A percentile compares a stretch with the other conserved stretches of the same genome.
Evolutionary conservation across 257 asterid genomes (phyloP).

Genomic region (Cordia subcordata): DNA sequence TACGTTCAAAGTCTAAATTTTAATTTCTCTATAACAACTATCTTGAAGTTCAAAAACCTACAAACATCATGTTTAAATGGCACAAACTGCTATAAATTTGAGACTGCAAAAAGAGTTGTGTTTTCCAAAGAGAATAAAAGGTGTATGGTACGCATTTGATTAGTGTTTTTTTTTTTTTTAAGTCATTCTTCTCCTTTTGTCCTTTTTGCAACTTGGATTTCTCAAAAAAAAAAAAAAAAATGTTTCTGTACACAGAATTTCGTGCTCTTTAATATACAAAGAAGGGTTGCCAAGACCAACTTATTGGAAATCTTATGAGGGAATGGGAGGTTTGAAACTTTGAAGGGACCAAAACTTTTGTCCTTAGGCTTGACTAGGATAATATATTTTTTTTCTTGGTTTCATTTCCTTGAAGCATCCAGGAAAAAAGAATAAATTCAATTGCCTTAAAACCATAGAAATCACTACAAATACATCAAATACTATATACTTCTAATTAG

Average conservation of each 20-base stretch:
- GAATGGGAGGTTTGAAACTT: constrained; percentile 22
- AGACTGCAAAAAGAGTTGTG: constrained; percentile 9
- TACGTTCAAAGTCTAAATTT: no score
- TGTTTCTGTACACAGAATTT: constrained; percentile 23
- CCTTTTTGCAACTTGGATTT: constrained; percentile 18
- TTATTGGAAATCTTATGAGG: constrained; percentile 13
- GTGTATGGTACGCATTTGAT: constrained; percentile 43
- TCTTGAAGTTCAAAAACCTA: constrained; percentile 33
- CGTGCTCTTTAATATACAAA: constrained; percentile 10
- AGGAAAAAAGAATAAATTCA: no score
- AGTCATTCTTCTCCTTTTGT: constrained; percentile 20
- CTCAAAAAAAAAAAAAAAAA: constrained; percentile 8
- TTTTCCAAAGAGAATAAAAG: constrained; percentile 31
- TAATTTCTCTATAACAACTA: no score
- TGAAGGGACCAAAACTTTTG: constrained; percentile 20
- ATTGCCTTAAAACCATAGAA: no score
- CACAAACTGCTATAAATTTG: constrained; percentile 28
- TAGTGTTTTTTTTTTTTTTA: constrained; percentile 30
- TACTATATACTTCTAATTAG: no score
- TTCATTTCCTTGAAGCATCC: background rate
- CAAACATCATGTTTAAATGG: constrained; percentile 41
- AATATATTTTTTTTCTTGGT: background rate
- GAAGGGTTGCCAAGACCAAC: constrained; percentile 15
- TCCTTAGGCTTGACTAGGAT: background rate
- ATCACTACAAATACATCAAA: no score